Conservation (phyloP, 192 early-diverging fungal species). For the Dissophora ornata region DNA sequence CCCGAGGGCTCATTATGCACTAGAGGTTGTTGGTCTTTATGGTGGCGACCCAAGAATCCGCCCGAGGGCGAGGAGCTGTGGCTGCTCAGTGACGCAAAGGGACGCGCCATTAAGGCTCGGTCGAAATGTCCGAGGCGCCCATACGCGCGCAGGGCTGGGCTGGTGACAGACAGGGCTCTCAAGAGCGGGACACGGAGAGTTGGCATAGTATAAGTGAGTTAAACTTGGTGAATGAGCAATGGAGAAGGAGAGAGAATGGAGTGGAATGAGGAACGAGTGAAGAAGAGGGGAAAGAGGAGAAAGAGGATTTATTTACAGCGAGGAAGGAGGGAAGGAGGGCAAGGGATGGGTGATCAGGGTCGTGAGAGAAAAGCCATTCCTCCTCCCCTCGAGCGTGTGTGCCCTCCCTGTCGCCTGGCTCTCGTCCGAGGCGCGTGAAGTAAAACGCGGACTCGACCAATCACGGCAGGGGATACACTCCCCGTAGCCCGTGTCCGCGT, state of each 20-base stretch:
- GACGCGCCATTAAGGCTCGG: constrained; percentile 4
- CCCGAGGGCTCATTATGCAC: constrained; percentile 67
- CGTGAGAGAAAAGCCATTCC: too few relatives aligned
- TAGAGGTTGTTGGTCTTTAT: constrained; percentile 29
- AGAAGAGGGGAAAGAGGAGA: not conserved
- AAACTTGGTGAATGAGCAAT: not conserved
- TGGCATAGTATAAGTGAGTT: not conserved
- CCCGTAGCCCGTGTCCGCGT: too few relatives aligned
- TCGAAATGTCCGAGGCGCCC: constrained; percentile 6
- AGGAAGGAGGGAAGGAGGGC: not conserved
- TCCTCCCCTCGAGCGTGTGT: too few relatives aligned
- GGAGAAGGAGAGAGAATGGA: not conserved
- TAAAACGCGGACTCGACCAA: not conserved
- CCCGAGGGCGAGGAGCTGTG: not conserved
- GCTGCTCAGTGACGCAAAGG: constrained; percentile 12
- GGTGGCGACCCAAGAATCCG: constrained; percentile 9
- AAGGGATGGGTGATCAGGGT: not conserved
- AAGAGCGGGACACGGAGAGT: constrained; percentile 6
- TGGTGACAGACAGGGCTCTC: not conserved
- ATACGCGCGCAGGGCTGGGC: not conserved
- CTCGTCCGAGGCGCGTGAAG: too few relatives aligned
- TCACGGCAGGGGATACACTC: not conserved
- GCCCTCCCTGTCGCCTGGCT: too few relatives aligned
- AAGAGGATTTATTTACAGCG: too few relatives aligned
- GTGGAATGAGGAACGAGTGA: too few relatives aligned